Evolutionary conservation across 2,329 filamentous ascomycete genomes (phyloP).

Genomic region (Fusarium humuli): DNA sequence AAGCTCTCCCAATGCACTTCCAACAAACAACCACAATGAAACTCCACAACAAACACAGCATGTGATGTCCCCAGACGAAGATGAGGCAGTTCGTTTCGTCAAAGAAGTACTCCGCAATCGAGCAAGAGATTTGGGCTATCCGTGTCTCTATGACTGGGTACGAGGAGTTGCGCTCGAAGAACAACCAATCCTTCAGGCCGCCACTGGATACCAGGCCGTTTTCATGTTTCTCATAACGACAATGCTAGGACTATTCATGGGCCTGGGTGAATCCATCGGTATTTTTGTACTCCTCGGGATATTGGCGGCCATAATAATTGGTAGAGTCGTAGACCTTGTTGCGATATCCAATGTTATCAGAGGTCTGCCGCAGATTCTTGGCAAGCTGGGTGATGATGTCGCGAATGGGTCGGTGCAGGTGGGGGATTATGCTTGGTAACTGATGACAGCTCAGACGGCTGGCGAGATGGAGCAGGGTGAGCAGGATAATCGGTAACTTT

Average conservation of each 20-base stretch:
- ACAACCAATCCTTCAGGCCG: neutral
- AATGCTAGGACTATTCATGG: neutral
- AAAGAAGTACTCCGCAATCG: neutral
- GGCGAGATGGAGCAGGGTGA: neutral
- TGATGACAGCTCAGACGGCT: neutral
- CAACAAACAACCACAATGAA: neutral
- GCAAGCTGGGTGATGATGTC: fast-evolving
- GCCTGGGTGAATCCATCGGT: too few relatives aligned
- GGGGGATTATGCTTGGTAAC: neutral
- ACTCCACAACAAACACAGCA: neutral
- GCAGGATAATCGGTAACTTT: too few relatives aligned
- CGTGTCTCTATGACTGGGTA: neutral
- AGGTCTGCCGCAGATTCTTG: neutral
- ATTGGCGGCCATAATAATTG: fast-evolving
- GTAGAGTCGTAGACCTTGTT: fast-evolving
- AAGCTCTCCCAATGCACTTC: fast-evolving
- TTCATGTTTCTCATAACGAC: neutral
- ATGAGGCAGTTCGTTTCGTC: fast-evolving
- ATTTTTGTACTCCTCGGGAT: fast-evolving
- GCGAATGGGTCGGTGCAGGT: fast-evolving
- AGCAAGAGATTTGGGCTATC: fast-evolving
- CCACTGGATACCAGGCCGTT: neutral
- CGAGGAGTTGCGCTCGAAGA: neutral
- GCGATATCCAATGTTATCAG: fast-evolving
- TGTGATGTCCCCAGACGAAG: neutral